Conservation (phyloP, 495 filamentous ascomycete species). For the Aspergillus bertholletiae region DNA sequence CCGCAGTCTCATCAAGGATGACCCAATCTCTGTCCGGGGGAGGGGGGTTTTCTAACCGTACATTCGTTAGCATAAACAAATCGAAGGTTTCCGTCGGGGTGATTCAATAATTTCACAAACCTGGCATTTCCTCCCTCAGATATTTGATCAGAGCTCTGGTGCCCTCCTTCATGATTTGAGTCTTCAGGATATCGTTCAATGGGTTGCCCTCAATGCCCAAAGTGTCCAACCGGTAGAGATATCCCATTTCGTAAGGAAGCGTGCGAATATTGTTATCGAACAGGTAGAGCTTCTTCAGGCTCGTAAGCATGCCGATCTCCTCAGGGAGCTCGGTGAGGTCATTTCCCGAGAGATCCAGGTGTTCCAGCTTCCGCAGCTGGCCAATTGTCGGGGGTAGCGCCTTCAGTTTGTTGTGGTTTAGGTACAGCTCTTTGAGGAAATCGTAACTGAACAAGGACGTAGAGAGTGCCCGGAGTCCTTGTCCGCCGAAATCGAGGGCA, state of each 20-base stretch:
- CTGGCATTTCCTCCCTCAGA: conserved; percentile 76
- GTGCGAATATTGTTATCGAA: conserved; percentile 85
- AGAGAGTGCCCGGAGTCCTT: conserved; percentile 80
- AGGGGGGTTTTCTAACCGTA: conserved; percentile 49
- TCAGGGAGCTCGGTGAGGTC: conserved; percentile 76
- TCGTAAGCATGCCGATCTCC: conserved; percentile 94
- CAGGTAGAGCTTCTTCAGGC: conserved; percentile 70
- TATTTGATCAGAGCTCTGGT: conserved; percentile 79
- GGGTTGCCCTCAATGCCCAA: conserved; percentile 93
- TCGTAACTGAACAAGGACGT: conserved; percentile 76
- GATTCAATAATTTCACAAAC: conserved; percentile 48
- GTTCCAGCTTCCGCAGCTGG: conserved; percentile 67
- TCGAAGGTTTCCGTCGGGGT: background rate
- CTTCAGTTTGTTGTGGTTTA: conserved; percentile 85
- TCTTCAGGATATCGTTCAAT: conserved; percentile 65
- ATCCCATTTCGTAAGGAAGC: conserved; percentile 83
- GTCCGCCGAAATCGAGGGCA: conserved; percentile 88
- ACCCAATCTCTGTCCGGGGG: conserved; percentile 72
- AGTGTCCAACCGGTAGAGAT: conserved; percentile 79
- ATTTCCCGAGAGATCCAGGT: conserved; percentile 87
- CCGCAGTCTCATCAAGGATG: conserved; percentile 57
- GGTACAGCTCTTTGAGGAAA: conserved; percentile 85
- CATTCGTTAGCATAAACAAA: conserved; percentile 12
- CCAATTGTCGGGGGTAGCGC: conserved; percentile 75
- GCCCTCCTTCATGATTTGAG: conserved; percentile 77